Base-by-base conservation (phyloP, 1,284 basidiomycete species). In the Ceratobasidium sp. region DNA sequence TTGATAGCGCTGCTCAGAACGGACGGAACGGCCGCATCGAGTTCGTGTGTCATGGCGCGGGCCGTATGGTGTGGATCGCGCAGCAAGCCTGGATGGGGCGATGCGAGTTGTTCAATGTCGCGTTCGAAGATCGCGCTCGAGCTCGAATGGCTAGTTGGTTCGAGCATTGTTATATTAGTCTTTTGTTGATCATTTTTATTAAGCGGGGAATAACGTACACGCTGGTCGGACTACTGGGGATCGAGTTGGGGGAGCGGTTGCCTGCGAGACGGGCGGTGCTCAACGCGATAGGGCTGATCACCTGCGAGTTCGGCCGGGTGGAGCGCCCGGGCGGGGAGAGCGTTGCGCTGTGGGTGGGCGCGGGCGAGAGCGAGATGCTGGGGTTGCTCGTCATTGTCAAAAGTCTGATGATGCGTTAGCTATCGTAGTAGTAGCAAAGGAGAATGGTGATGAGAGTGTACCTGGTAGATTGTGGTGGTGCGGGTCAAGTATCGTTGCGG, bases 41-140 rank as follows among this genome's bases (percentile, higher is more conserved):
- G 59, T 44, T 79, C 75, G 54, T 79, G 78, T 6, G 75, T 54
- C 48, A 66, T 77, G 23, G 78, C 78, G 13, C 78, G 74, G 23
- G 78, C 57, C 12, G 62, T 79, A 54, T 79, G 78, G 52, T 79
- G 78, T 3, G 78, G 78, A 26, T 77, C 75, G 23, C 64, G 66
- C 10, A 48, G 23, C 20, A 23, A 1, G 12, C 50, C 28, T 10
- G 44, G 23, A 46, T 74, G 61, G n/a, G 57, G 67, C 7, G 61
- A 71, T 38, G 33, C 38, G 9, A 59, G 46, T 38, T 68, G 69
- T 44, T 79, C 78, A 76, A 79, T 79, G 61, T 79, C 78, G 33
- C 78, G 56, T 42, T 79, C 78, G 40, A 79, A 79, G 59, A 79
- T 79, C 2, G 78, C 78, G 33, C 74, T 77, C 20, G 74, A 77